Evolutionary conservation across 2,329 filamentous ascomycete species (phyloP).

Genomic region (Ophiostoma quercus): DNA sequence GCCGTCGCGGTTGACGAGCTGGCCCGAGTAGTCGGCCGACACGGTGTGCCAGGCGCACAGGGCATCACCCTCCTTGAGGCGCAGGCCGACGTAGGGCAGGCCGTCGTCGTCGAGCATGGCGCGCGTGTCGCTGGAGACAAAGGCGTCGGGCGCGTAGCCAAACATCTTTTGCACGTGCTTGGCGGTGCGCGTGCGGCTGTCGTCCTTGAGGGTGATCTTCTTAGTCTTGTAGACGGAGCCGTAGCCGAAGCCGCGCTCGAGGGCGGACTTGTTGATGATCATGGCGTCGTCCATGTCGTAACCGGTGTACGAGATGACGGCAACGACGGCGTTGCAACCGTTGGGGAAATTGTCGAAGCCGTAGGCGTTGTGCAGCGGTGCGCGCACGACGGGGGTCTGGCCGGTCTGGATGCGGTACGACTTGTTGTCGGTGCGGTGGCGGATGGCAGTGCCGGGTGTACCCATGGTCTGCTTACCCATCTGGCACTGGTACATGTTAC

Average conservation of each 20-base stretch:
- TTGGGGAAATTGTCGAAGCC: slow-evolving; percentile 98
- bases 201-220: slow-evolving; percentile 79
- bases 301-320: slow-evolving; percentile 96
- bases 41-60: slow-evolving; percentile 89
- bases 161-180: slow-evolving; percentile 76
- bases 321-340: slow-evolving; percentile 89
- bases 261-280: slow-evolving; percentile 96
- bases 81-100: slow-evolving; percentile 71
- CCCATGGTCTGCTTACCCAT: slow-evolving; percentile 99
- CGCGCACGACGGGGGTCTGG: slow-evolving; percentile 87
- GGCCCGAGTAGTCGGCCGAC: slow-evolving; percentile 68
- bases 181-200: slow-evolving; percentile 59
- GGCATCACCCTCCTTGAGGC: slow-evolving; percentile 73
- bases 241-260: slow-evolving; percentile 92
- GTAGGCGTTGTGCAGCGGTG: slow-evolving; percentile 91
- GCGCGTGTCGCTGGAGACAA: slow-evolving; percentile 65
- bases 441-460: slow-evolving; percentile 78
- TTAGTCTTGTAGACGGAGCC: slow-evolving; percentile 98
- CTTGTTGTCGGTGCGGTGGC: slow-evolving; percentile 94
- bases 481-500: slow-evolving; percentile 99
- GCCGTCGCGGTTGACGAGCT: slow-evolving; percentile 79
- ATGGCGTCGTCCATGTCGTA: slow-evolving; percentile 99
- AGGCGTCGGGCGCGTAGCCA: slow-evolving; percentile 76
- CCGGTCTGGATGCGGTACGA: slow-evolving; percentile 90
- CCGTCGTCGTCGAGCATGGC: slow-evolving; percentile 80